Conservation (phyloP, 257 asterid species). For the Nicotiana benthamiana region DNA sequence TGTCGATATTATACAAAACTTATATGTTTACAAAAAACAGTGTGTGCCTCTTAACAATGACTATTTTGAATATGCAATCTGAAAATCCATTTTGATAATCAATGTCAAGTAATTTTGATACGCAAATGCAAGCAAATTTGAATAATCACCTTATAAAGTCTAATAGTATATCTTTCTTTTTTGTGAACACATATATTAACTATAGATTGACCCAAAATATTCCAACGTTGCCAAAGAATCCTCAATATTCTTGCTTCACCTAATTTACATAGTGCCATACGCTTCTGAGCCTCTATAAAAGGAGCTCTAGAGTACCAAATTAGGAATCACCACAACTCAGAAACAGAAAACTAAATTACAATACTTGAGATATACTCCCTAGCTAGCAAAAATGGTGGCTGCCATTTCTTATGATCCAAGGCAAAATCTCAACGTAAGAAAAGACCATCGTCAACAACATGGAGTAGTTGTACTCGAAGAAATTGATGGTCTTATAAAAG, state of each 20-base stretch:
- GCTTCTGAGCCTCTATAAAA: background rate
- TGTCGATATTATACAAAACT: too few relatives aligned
- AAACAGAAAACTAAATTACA: background rate
- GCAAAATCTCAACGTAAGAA: background rate
- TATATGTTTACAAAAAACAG: too few relatives aligned
- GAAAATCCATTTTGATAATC: background rate
- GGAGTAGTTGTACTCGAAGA: background rate
- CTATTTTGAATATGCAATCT: too few relatives aligned
- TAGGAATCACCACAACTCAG: background rate
- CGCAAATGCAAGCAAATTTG: background rate
- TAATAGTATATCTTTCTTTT: background rate
- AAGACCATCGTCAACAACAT: background rate
- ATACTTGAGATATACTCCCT: background rate
- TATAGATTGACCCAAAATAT: background rate
- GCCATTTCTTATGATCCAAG: conserved; percentile 5
- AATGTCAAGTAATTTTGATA: background rate
- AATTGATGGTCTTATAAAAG: conserved; percentile 4
- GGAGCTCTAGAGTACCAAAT: background rate
- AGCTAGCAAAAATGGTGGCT: conserved; percentile 2
- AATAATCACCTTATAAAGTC: background rate
- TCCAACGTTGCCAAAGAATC: background rate
- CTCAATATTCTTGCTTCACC: background rate
- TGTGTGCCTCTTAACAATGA: too few relatives aligned
- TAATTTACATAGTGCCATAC: background rate
- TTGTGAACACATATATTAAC: background rate